These are phyloP conservation scores for Pichia nanzhaoensis DNA, from an alignment of 805 yeast genomes.

Conservation along the genomic window DNA sequence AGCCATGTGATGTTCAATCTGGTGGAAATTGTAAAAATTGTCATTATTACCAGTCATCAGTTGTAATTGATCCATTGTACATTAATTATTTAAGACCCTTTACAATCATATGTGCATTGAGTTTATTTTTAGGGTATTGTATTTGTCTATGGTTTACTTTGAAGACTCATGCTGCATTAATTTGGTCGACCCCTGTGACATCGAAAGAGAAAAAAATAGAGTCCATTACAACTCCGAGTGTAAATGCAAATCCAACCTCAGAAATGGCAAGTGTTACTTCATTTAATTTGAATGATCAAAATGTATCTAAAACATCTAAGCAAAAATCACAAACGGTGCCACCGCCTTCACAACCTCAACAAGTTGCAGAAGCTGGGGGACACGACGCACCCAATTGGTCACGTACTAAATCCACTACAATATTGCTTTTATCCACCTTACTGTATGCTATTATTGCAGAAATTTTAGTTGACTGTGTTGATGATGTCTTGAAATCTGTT, in stretches of 20 bases:
- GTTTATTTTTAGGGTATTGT: conserved; percentile 74
- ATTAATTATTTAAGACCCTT: conserved; percentile 70
- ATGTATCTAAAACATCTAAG: background rate
- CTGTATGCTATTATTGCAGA: conserved; percentile 92
- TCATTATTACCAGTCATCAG: conserved; percentile 69
- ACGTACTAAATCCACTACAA: conserved; percentile 71
- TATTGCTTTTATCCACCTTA: conserved; percentile 75
- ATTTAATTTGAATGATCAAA: conserved; percentile 16
- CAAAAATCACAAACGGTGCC: conserved; percentile 9
- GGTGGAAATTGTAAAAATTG: conserved; percentile 55
- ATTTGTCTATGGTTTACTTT: conserved; percentile 90
- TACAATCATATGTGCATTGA: conserved; percentile 69
- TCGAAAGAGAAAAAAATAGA: conserved; percentile 30
- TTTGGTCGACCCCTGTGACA: conserved; percentile 72
- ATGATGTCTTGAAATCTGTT: conserved; percentile 67
- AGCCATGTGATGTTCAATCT: conserved; percentile 35
- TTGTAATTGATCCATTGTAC: conserved; percentile 64
- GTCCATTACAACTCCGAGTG: background rate
- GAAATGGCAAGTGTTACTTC: conserved; percentile 26
- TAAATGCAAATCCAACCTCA: background rate
- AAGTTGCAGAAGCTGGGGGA: conserved; percentile 45
- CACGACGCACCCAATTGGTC: conserved; percentile 99
- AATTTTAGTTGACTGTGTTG: conserved; percentile 87
- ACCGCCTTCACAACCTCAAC: conserved; percentile 7
- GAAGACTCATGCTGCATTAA: conserved; percentile 92